Evolutionary conservation across 176 grass and related monocot genomes (phyloP), one percentile per base, ranked within the genome.

Genomic region (Dendrocalamus sinicus): DNA sequence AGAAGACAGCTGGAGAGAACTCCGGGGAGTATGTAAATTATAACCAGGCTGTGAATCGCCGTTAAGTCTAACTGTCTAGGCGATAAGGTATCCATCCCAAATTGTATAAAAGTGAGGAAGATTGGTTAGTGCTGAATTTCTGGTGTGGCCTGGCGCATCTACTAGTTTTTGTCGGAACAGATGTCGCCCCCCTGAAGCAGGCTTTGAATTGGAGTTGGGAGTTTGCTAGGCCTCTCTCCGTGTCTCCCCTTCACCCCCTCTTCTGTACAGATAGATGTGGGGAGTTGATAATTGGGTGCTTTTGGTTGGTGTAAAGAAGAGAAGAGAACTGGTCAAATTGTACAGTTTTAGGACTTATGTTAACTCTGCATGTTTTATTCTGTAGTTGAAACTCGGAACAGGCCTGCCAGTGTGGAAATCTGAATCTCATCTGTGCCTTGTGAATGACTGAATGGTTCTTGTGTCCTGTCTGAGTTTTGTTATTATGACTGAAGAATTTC

Each of bases 61-160:
- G 15, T 40, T 43, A 60, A 69, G 70, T 80, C 80, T 87, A 76
- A 88, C 81, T 91, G 81, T 69, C 76, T 80, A 84, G 81, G 84
- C 64, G 13, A 53, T 40, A 80, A 74, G 63, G 81, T 75, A 55
- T 76, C 81, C 79, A 55, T 28, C 70, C 81, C 85, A 84, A 88
- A 91, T 14, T 91, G 89, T 91, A 91, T 85, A 91, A 64, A 91
- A 85, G 46, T 12, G 86, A 88, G 85, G 64, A 90, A 78, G 89
- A 77, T 83, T 66, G 73, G 84, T 73, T 73, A 82, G 72, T 55
- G 23, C 78, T 57, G 62, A 62, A 84, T 91, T 51, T 68, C 28
- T 87, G 85, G 81, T 55, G 89, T 88, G 81, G 85, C 80, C 80
- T 84, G 85, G 81, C 76, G 52, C 81, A 88, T 91, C 85, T 80